Conservation (phyloP, 805 yeast genomes). For the Yarrowia sp. region DNA sequence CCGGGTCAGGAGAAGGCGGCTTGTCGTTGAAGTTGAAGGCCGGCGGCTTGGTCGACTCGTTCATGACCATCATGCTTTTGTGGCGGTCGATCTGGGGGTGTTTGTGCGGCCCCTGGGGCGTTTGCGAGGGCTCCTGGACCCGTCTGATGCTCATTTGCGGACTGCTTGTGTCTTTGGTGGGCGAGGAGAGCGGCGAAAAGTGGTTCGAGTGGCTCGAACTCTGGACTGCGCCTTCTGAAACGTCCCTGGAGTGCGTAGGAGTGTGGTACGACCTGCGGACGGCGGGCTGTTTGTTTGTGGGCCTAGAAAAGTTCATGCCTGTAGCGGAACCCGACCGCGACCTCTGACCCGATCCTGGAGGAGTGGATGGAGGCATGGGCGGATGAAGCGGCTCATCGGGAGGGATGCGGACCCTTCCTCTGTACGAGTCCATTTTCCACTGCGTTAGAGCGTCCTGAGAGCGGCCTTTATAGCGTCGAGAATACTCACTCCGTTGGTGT, state of each 20-base stretch:
- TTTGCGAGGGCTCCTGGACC: not conserved
- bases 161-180: not conserved
- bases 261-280: not conserved
- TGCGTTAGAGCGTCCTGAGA: slow-evolving; percentile 3
- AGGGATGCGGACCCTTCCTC: slow-evolving; percentile 24
- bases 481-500: not conserved
- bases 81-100: slow-evolving; percentile 4
- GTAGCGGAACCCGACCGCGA: not conserved
- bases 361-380: not conserved
- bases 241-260: slow-evolving; percentile 10
- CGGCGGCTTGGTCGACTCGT: not conserved
- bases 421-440: slow-evolving; percentile 24
- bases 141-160: slow-evolving; percentile 8
- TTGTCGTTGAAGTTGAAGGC: not conserved
- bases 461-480: too few relatives aligned
- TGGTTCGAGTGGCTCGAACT: too few relatives aligned
- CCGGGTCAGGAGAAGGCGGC: slow-evolving; percentile 7
- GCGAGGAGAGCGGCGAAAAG: not conserved
- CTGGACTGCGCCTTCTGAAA: too few relatives aligned
- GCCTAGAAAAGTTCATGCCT: slow-evolving; percentile 3
- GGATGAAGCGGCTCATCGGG: slow-evolving; percentile 12
- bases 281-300: slow-evolving; percentile 6
- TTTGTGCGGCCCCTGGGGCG: not conserved
- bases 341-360: not conserved
- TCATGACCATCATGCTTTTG: slow-evolving; percentile 16